Conservation (phyloP, 78 protist species). For the Dictyostelium intermedium region DNA sequence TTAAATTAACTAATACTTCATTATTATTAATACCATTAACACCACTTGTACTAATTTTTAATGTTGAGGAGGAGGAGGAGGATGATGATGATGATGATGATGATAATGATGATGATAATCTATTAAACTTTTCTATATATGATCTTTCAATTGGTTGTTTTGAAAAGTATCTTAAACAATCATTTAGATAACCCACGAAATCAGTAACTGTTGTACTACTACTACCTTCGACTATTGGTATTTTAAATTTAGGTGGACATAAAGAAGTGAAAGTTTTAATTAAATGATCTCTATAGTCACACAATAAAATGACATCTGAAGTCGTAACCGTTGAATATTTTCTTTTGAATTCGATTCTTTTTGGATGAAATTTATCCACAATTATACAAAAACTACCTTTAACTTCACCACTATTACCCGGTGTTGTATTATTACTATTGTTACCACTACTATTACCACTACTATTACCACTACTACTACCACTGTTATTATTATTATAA, state of each 20-base stretch:
- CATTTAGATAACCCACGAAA: conserved; percentile 20
- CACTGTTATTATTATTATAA: neutral
- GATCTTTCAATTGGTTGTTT: neutral
- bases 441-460: neutral
- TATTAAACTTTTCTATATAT: neutral
- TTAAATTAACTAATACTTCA: conserved; percentile 25
- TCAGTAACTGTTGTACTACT: conserved; percentile 12
- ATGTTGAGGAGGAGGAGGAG: neutral
- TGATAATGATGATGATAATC: conserved; percentile 6
- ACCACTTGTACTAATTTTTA: neutral
- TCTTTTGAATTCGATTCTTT: conserved; percentile 44
- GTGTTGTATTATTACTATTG: neutral
- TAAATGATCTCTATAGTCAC: conserved; percentile 68
- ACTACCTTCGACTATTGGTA: conserved; percentile 21
- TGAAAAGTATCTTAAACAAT: conserved; percentile 3
- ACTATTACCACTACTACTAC: neutral
- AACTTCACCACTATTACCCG: conserved; percentile 21
- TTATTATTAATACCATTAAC: neutral
- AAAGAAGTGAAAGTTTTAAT: conserved; percentile 36
- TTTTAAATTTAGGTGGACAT: conserved; percentile 17
- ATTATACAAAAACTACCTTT: conserved; percentile 61
- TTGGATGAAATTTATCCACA: conserved; percentile 66
- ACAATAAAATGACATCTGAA: conserved; percentile 2
- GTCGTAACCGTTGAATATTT: neutral
- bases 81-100: neutral